Base-by-base conservation (phyloP, 108 stramenopile species). In the Cyclotella sp. region DNA sequence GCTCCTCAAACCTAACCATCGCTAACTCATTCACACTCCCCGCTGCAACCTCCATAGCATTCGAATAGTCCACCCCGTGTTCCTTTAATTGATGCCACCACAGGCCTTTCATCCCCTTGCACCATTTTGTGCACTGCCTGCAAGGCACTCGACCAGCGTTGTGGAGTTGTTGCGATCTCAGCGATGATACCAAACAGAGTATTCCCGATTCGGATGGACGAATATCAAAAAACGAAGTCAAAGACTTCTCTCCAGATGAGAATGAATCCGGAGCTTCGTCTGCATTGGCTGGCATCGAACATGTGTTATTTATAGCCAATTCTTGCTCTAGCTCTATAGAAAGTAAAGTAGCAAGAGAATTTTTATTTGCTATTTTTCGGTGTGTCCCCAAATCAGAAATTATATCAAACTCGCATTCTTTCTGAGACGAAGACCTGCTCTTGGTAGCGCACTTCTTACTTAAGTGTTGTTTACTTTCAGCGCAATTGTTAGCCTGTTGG, bases 11-110 rank as follows among this genome's bases (percentile, higher is more conserved):
- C 27, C 46, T 77, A 45, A 89, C 69, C 0, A 91, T 79, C 12
- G 86, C 90, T 64, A 87, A 63, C 0, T 68, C 42, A 64, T 88
- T 79, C 24, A 46, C 76, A 29, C 67, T 65, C 21, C 70, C 68
- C 0, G 88, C 77, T 13, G 92, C 90, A 15, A 66, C 69, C 13
- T 63, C 85, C n/a, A 85, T 72, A 16, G 90, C 89, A 30, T 68
- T 75, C 3, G 85, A 71, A 80, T 91, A 82, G 18, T 82, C 82
- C 11, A 79, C 59, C 10, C 79, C 76, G 75, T 95, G 94, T 52
- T 73, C 73, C 51, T 73, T 69, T 39, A 89, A 78, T 63, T 85
- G 87, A 78, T 95, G 94, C 94, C 94, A 95, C 91, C 94, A 93
- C 44, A 95, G 70, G 47, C 94, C 94, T 77, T 95, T 95, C 52